Conservation (phyloP, 768 basidiomycete genomes). For the Boletus edulis region DNA sequence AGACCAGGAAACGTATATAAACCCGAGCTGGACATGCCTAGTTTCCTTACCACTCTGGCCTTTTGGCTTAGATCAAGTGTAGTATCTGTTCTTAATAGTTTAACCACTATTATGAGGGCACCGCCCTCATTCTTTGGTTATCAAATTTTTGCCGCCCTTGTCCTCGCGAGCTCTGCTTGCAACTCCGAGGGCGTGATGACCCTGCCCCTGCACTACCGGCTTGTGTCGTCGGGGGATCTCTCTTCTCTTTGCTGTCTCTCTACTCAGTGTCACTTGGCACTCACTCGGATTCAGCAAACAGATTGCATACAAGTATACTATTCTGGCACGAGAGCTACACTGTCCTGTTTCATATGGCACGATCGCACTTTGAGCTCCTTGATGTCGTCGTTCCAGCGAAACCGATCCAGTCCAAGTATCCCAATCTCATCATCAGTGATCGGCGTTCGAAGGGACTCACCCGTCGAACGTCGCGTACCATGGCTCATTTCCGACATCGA, state of each 20-base stretch:
- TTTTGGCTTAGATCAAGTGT: slow-evolving; percentile 78
- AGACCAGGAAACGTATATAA: slow-evolving; percentile 2
- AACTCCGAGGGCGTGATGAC: slow-evolving; percentile 40
- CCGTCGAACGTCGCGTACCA: not conserved
- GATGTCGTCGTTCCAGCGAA: slow-evolving; percentile 16
- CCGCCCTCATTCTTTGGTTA: slow-evolving; percentile 54
- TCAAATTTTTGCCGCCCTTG: slow-evolving; percentile 37
- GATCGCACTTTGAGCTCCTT: slow-evolving; percentile 8
- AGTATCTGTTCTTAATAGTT: slow-evolving; percentile 72
- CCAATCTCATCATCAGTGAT: slow-evolving; percentile 18
- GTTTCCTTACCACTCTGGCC: slow-evolving; percentile 37
- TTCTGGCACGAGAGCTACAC: slow-evolving; percentile 16
- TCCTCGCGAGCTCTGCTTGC: slow-evolving; percentile 40
- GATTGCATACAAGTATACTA: not conserved
- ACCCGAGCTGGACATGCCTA: not conserved
- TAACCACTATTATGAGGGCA: slow-evolving; percentile 59
- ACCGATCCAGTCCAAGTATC: slow-evolving; percentile 27
- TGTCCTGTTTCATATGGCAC: slow-evolving; percentile 20
- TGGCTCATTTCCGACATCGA: slow-evolving; percentile 7
- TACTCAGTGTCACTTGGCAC: not conserved
- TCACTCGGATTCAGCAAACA: slow-evolving; percentile 9
- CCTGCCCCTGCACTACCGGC: slow-evolving; percentile 42
- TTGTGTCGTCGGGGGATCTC: slow-evolving; percentile 64
- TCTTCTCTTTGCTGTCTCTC: slow-evolving; percentile 19
- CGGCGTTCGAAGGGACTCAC: slow-evolving; percentile 20